Conservation (phyloP, 345 rosid genomes). For the Citrus hindsii region DNA sequence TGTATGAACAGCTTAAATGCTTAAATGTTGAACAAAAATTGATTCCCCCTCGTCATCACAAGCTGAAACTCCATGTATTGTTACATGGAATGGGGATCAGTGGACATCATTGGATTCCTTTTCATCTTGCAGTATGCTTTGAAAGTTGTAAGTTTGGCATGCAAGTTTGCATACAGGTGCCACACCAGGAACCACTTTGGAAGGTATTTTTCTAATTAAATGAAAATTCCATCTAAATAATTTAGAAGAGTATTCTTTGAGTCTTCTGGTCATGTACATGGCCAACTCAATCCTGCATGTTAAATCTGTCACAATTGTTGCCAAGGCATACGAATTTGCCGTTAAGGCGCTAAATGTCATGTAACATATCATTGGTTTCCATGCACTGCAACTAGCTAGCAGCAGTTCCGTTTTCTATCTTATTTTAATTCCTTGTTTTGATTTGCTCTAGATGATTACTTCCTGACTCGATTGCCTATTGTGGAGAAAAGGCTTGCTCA, state of each 20-base stretch:
- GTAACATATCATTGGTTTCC: background rate
- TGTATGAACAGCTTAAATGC: background rate
- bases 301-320: background rate
- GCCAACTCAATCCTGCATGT: conserved; percentile 7
- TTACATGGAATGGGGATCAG: background rate
- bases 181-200: conserved; percentile 79
- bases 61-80: background rate
- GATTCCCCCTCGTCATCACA: conserved; percentile 1
- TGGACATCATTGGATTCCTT: conserved; percentile 1
- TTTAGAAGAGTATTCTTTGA: too few species aligned
- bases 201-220: conserved; percentile 40
- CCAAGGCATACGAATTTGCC: background rate
- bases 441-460: conserved; percentile 56
- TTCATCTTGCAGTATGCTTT: conserved; percentile 59
- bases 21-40: background rate
- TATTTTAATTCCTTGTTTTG: conserved; percentile 4
- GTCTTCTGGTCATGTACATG: background rate
- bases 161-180: conserved; percentile 83
- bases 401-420: background rate
- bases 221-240: background rate
- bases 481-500: conserved; percentile 87
- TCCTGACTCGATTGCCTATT: conserved; percentile 71
- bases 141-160: conserved; percentile 82
- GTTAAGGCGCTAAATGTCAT: background rate
- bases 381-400: background rate